Base-by-base conservation (phyloP, 2,329 filamentous ascomycete species). In the Fusarium nanum region DNA sequence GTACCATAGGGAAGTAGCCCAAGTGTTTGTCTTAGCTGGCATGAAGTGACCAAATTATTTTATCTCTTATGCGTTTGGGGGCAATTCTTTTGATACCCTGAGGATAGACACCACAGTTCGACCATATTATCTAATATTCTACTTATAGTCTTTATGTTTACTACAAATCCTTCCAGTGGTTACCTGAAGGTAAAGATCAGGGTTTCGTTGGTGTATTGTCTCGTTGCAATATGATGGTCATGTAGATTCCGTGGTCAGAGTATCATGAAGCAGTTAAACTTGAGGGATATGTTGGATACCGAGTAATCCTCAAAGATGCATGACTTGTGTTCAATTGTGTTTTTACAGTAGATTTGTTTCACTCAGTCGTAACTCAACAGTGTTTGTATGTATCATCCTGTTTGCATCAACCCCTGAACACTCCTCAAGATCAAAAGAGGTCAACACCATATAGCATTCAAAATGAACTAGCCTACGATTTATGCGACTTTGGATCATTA, bases 331-430 rank as follows among this genome's bases (percentile, higher is more conserved):
- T n/a, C 16, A 8, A 32, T 7, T 7, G 30, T 25, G 32, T 16
- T 7, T 27, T 3, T 18, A 14, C 14, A 8, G 7, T 18, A 11
- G 5, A 42, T 30, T 30, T 22, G 28, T 6, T 11, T 41, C 5
- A 11, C 10, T 50, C 34, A 8, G 11, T 23, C 22, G n/a, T 53
- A 42, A n/a, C 42, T 49, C 23, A 23, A 49, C 18, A 14, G 40
- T 34, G 8, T 56, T 47, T 32, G 14, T 28, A 45, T 63, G 56
- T 47, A 48, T 20, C n/a, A 30, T 49, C 42, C 63, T 47, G 57
- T 42, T 22, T n/a, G n/a, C 14, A 23, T 44, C 13, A n/a, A 20
- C 30, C 37, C 27, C 18, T 67, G 37, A 13, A 49, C 27, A 32
- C 22, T 10, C 11, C 34, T 37, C 18, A 37, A 37, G 34, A 37